Evolutionary conservation across 345 rosid genomes (phyloP).

Genomic region (Dipteronia dyeriana): DNA sequence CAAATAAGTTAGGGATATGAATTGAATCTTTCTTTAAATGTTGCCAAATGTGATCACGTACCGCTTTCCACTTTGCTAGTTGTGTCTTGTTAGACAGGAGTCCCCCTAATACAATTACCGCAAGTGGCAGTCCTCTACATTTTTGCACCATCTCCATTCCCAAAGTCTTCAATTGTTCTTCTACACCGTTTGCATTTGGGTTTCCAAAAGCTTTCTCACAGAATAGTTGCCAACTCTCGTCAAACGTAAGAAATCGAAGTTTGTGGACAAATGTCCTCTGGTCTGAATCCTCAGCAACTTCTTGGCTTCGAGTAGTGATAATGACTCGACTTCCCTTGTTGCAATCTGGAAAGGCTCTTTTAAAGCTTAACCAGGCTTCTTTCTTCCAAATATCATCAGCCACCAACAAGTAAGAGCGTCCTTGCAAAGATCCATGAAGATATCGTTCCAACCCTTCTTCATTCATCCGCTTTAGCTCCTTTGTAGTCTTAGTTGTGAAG

Average conservation of each 20-base stretch:
- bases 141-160: constrained; percentile 26
- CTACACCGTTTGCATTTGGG: not conserved
- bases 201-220: constrained; percentile 21
- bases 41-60: not conserved
- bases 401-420: constrained; percentile 23
- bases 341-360: constrained; percentile 24
- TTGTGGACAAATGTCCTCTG: constrained; percentile 14
- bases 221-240: constrained; percentile 31
- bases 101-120: constrained; percentile 30
- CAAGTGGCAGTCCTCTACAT: constrained; percentile 33
- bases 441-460: constrained; percentile 15
- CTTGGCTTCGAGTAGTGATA: constrained; percentile 24
- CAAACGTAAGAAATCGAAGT: constrained; percentile 14
- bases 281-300: constrained; percentile 21
- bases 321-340: constrained; percentile 30
- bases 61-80: not conserved
- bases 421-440: constrained; percentile 11
- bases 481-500: not conserved
- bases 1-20: constrained; percentile 30
- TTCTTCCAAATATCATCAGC: constrained; percentile 33
- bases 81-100: constrained; percentile 24
- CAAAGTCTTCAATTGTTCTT: constrained; percentile 13
- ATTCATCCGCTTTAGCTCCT: not conserved
- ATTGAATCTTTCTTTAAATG: not conserved
- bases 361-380: constrained; percentile 22